Evolutionary conservation across 441 rosid species (phyloP).

Genomic region (Populus hybrid): DNA sequence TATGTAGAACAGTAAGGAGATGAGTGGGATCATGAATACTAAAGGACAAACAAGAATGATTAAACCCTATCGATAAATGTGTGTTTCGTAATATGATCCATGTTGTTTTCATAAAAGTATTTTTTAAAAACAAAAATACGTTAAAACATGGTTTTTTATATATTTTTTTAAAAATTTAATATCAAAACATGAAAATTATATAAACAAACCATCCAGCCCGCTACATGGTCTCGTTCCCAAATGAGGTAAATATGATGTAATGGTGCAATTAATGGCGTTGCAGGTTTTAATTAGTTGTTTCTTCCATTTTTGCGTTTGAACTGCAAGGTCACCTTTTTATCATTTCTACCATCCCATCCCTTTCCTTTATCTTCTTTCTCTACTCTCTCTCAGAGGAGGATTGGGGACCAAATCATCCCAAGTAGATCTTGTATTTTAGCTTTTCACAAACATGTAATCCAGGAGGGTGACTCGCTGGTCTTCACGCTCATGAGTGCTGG

Average conservation of each 20-base stretch:
- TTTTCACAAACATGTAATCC: conserved; percentile 49
- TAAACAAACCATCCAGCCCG: too few species aligned
- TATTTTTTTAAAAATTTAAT: too few species aligned
- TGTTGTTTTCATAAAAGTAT: neutral
- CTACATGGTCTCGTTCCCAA: conserved; percentile 12
- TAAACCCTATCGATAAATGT: conserved; percentile 4
- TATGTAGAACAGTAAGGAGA: conserved; percentile 23
- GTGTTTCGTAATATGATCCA: conserved; percentile 10
- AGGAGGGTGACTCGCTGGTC: conserved; percentile 33
- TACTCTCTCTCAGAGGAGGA: conserved; percentile 10
- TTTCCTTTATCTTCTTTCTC: neutral
- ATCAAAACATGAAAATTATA: too few species aligned
- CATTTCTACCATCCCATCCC: neutral
- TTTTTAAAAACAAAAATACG: too few species aligned
- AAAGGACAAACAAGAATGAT: conserved; percentile 39
- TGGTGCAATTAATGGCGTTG: neutral
- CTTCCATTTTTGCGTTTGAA: neutral
- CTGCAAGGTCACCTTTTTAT: conserved; percentile 6
- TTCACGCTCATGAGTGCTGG: conserved; percentile 34
- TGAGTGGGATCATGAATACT: conserved; percentile 37
- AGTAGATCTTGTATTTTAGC: conserved; percentile 41
- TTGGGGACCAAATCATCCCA: conserved; percentile 44
- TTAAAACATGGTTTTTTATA: too few species aligned
- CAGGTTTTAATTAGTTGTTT: neutral
- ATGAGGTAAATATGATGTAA: conserved; percentile 30